Evolutionary conservation across 225 moss, liverwort and hornwort genomes (phyloP), one percentile per base, ranked within the genome.

Genomic region (Takakia lepidozioides): DNA sequence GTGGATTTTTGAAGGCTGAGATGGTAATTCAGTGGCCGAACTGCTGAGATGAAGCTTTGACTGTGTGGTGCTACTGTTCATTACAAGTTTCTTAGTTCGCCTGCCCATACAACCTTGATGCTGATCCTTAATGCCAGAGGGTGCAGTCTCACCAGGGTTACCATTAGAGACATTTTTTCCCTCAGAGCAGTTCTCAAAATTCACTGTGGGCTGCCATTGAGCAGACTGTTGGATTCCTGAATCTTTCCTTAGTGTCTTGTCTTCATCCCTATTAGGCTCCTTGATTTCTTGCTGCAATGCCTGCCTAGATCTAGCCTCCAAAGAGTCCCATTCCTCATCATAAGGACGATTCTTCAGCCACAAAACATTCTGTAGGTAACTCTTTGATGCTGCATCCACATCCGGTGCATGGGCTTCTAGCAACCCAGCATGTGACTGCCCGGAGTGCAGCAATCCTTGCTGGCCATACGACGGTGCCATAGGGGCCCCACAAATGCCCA

Each of bases 271-370:
- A 14, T 11, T 23, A 46, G 1, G 10, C 23, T 21, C 45, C 9
- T 25, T 7, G 10, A 14, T 24, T 46, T 26, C 23, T 23, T 5
- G 9, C 8, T 14, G 8, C 10, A 14, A 10, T 46, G 9, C 54
- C 60, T 49, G 48, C 25, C 58, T 41, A 21, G 29, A 47, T 38
- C 14, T 64, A n/a, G 13, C 25, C 8, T 7, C n/a, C 7, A 13
- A 5, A 44, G 27, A 55, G 35, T 56, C 63, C 17, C 8, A 24
- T 16, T 57, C 36, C 45, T 59, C 51, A 21, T 63, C 70, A 39
- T 20, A 19, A 34, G 29, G 35, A 41, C 70, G 61, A 51, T 66
- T 58, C 58, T 66, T 70, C 4, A 75, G 45, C 70, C 70, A 66
- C 27, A 75, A 57, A 5, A 62, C 47, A 44, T 62, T 70, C 6